These are phyloP conservation scores for Verbena officinalis DNA, from an alignment of 257 asterid species.

Conservation along the genomic window DNA sequence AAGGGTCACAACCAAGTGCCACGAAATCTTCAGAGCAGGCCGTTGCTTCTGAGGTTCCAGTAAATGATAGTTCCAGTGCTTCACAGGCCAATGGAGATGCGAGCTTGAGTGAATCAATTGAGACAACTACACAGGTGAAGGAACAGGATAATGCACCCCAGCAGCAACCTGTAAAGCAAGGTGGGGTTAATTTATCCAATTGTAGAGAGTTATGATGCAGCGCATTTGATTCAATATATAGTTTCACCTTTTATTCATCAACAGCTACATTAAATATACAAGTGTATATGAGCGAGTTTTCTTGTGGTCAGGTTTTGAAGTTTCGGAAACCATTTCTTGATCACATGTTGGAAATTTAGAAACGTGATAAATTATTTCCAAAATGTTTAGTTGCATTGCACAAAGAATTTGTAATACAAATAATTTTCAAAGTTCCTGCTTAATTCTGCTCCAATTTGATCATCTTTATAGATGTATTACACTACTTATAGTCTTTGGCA, in stretches of 20 bases:
- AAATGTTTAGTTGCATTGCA: conserved; percentile 1
- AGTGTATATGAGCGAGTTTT: background rate
- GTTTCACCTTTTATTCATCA: no score
- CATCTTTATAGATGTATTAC: background rate
- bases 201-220: no score
- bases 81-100: conserved; percentile 48
- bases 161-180: conserved; percentile 46
- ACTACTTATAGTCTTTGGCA: background rate
- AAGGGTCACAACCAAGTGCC: conserved; percentile 43
- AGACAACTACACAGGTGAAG: conserved; percentile 31
- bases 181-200: conserved; percentile 29
- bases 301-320: background rate
- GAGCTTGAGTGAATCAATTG: conserved; percentile 31
- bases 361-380: conserved; percentile 5
- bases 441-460: no score
- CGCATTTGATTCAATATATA: no score
- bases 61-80: conserved; percentile 29
- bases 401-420: background rate
- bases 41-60: conserved; percentile 39
- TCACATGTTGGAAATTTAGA: background rate
- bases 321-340: background rate
- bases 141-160: conserved; percentile 37
- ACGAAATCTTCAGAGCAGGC: conserved; percentile 35
- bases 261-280: background rate
- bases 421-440: background rate